Percentiles rank a stretch among this genome's conserved stretches.
Conservation (phyloP, 73 alveolate species). For the Paramecium caudatum region DNA sequence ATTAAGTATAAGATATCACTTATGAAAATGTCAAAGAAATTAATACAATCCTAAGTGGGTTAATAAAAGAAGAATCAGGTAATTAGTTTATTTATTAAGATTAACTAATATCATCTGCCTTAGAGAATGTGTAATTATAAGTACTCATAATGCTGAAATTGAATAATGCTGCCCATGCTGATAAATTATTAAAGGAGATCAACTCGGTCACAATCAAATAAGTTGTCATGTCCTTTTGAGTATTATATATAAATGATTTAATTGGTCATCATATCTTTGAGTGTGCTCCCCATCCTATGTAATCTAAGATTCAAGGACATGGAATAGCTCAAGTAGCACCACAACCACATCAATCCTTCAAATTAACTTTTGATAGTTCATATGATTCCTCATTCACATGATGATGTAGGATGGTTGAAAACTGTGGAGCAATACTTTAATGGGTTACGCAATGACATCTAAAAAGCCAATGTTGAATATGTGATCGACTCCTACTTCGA, state of each 20-base stretch:
- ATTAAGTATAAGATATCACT: constrained; percentile 6
- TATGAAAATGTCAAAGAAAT: constrained; percentile 20
- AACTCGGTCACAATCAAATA: background rate
- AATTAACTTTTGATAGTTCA: constrained; percentile 86
- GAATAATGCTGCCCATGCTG: background rate
- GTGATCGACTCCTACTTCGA: constrained; percentile 76
- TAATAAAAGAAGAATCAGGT: constrained; percentile 5
- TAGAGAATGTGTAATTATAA: background rate
- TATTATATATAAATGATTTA: background rate
- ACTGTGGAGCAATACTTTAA: constrained; percentile 88
- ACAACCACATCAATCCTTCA: background rate
- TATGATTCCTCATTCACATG: constrained; percentile 98
- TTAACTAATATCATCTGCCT: background rate
- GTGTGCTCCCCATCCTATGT: background rate
- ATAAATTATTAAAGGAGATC: constrained; percentile 10
- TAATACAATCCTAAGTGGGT: background rate
- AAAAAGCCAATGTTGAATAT: constrained; percentile 76
- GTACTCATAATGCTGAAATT: background rate
- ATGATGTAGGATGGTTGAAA: constrained; percentile 99
- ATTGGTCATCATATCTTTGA: background rate
- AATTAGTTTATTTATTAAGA: background rate
- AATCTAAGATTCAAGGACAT: constrained; percentile 38
- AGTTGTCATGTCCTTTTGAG: constrained; percentile 31
- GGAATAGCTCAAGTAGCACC: constrained; percentile 49
- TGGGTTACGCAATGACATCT: constrained; percentile 57